Evolutionary conservation across 2,329 filamentous ascomycete genomes (phyloP).

Genomic region (Alternaria consortialis): DNA sequence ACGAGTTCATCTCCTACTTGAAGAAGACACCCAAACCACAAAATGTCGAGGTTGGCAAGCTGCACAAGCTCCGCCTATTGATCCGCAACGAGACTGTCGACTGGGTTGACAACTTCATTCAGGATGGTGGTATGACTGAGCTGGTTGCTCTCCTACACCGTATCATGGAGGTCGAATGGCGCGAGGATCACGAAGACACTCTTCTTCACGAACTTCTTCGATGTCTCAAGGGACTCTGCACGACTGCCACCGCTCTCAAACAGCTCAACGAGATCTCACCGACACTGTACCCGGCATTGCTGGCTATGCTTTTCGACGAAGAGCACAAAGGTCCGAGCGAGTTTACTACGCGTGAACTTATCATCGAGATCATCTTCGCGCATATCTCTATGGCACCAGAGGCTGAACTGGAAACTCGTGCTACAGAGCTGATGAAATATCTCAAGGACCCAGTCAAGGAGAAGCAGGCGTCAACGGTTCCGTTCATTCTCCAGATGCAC

Average conservation of each 20-base stretch:
- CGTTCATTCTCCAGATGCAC: constrained; percentile 90
- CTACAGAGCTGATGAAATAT: constrained; percentile 77
- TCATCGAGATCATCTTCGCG: constrained; percentile 87
- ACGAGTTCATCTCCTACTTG: constrained; percentile 87
- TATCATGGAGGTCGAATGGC: constrained; percentile 97
- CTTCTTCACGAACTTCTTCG: constrained; percentile 91
- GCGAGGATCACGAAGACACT: constrained; percentile 95
- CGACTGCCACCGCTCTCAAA: constrained; percentile 83
- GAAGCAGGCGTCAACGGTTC: constrained; percentile 78
- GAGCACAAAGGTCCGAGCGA: constrained; percentile 98
- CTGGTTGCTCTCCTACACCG: constrained; percentile 85
- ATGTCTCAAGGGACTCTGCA: constrained; percentile 93
- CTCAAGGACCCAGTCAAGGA: constrained; percentile 77
- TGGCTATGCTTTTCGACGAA: constrained; percentile 94
- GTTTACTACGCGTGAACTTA: constrained; percentile 90
- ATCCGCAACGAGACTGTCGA: constrained; percentile 93
- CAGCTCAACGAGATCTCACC: constrained; percentile 82
- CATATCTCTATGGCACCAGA: constrained; percentile 73
- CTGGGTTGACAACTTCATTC: constrained; percentile 94
- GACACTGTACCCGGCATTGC: constrained; percentile 83
- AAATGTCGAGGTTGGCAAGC: constrained; percentile 87
- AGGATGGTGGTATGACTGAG: constrained; percentile 89
- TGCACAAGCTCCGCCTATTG: constrained; percentile 90
- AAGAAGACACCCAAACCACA: constrained; percentile 82
- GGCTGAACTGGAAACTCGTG: constrained; percentile 71